Evolutionary conservation across 1,284 basidiomycete genomes (phyloP), one percentile per base, ranked within the genome.

Genomic region (Porogramme epimiltina): DNA sequence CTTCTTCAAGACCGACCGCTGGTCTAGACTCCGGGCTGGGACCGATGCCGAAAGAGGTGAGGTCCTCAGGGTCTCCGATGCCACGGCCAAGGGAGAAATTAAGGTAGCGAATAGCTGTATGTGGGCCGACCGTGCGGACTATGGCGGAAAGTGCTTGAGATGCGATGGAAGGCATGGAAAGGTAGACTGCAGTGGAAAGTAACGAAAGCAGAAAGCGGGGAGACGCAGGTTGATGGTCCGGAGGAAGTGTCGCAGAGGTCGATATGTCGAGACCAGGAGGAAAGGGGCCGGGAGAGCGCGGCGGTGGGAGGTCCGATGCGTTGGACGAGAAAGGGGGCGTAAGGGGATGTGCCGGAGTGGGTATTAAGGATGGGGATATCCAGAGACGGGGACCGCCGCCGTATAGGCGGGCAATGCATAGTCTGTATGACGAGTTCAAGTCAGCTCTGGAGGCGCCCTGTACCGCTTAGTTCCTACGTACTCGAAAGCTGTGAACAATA

Each of bases 121-220:
- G 79, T 0, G 94, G 93, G 0, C 92, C 89, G 37, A 96, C 77
- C 0, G 91, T 90, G 52, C 76, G 80, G 22, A 95, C 74, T 20
- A 96, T 81, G 45, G 83, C 74, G 0, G 81, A 76, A 20, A 95
- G 75, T 0, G 91, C 87, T 58, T 92, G 86, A 1, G 89, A 81
- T 19, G 90, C 84, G 24, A 95, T 68, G 11, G 84, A 78, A 0
- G 91, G 89, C 22, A 95, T 88, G 37, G 89, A 89, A 28, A 98
- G 84, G 69, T 93, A 97, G 39, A 91, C 81, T 0, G 92, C 81
- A 4, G 93, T 93, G 0, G 93, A 91, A 25, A 96, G 80, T 16
- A 96, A 80, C 4, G 93, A 95, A 11, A 95, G 78, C 2, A 97
- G 79, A 64, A 97, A 88, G 6, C 85, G 79, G 3, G 94, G 92